Conservation (phyloP, 2,329 filamentous ascomycete species). For the Fusarium proliferatum region DNA sequence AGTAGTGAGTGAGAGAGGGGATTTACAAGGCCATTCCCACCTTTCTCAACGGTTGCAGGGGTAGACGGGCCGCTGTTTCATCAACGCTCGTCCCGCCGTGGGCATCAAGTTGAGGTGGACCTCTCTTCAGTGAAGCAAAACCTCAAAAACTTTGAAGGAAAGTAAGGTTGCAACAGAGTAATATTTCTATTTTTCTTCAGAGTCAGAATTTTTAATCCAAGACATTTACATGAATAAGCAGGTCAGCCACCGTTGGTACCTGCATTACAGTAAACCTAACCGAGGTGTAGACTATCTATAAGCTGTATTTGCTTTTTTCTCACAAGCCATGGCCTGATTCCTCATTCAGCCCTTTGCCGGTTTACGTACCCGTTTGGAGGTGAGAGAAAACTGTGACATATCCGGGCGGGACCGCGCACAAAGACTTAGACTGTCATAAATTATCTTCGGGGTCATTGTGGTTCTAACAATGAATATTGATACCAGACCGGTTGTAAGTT, state of each 20-base stretch:
- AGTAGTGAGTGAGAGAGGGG: not conserved
- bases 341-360: not conserved
- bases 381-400: constrained; percentile 18
- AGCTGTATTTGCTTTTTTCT: constrained; percentile 31
- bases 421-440: not conserved
- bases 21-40: not conserved
- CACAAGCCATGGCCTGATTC: constrained; percentile 33
- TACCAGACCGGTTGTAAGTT: not conserved
- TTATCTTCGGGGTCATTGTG: not conserved
- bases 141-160: not conserved
- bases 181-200: not conserved
- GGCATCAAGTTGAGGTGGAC: not conserved
- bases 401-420: constrained; percentile 4
- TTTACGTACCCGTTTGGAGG: not conserved
- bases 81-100: constrained; percentile 1
- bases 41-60: constrained; percentile 1
- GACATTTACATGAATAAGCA: not conserved
- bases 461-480: not conserved
- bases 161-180: not conserved
- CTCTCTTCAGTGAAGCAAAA: not conserved
- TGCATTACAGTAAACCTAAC: constrained; percentile 9
- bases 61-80: constrained; percentile 23
- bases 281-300: not conserved
- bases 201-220: not conserved
- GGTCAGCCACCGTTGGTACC: constrained; percentile 5